Evolutionary conservation across 257 asterid genomes (phyloP).

Genomic region (Scutellaria minor): DNA sequence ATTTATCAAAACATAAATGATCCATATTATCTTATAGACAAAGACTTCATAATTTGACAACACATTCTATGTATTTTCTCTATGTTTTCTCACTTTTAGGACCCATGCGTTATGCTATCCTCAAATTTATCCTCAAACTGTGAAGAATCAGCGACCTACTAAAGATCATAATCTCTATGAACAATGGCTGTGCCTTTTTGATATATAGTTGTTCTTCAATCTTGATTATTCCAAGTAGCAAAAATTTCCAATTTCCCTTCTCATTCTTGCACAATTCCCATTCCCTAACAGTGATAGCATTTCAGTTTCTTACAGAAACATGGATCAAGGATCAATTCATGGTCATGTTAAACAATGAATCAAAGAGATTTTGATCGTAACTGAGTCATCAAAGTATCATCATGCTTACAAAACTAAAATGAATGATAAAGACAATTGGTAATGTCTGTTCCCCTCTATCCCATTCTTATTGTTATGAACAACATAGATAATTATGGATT

Average conservation of each 20-base stretch:
- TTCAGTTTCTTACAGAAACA: not conserved
- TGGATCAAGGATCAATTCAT: conserved; percentile 1
- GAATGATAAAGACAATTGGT: not conserved
- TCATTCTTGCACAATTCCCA: not conserved
- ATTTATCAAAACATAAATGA: not conserved
- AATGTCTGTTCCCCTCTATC: too few relatives aligned
- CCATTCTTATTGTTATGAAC: too few relatives aligned
- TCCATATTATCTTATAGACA: not conserved
- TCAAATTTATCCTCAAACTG: conserved; percentile 2
- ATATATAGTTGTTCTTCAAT: not conserved
- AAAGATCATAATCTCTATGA: not conserved
- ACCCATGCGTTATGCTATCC: not conserved
- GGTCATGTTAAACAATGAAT: conserved; percentile 2
- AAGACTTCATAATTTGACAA: not conserved
- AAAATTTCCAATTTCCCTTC: not conserved
- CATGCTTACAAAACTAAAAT: not conserved
- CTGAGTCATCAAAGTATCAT: not conserved
- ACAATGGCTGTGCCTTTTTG: not conserved
- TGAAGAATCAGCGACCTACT: not conserved
- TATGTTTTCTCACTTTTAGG: not conserved
- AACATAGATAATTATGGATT: too few relatives aligned
- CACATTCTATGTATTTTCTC: not conserved
- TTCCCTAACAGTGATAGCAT: not conserved
- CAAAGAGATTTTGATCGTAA: not conserved
- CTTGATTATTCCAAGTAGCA: not conserved